Conservation (phyloP, 371 early-diverging fungal genomes). For the Catenaria anguillulae region DNA sequence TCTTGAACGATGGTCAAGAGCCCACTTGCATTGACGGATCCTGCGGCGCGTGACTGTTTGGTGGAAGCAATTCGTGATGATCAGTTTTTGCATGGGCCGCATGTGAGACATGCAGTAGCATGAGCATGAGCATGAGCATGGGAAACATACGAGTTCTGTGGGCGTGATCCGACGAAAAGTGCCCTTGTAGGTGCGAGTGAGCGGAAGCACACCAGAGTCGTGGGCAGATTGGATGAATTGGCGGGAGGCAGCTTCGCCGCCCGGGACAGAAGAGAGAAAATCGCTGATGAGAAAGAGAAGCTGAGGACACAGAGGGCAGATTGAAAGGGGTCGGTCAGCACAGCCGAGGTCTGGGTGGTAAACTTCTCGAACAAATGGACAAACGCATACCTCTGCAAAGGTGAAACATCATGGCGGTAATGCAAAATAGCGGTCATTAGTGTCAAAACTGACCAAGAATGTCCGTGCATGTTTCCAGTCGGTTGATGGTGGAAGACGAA, state of each 20-base stretch:
- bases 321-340: too few relatives aligned
- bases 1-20: not conserved
- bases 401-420: too few relatives aligned
- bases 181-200: not conserved
- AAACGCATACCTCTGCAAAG: too few relatives aligned
- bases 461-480: too few relatives aligned
- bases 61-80: not conserved
- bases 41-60: too few relatives aligned
- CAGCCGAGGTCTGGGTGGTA: too few relatives aligned
- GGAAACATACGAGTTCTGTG: not conserved
- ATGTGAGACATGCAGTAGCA: not conserved
- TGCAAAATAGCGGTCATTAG: too few relatives aligned
- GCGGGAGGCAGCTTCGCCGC: not conserved
- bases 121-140: not conserved
- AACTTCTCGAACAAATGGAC: too few relatives aligned
- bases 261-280: not conserved
- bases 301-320: too few relatives aligned
- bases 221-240: not conserved
- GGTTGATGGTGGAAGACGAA: too few relatives aligned
- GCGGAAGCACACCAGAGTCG: not conserved
- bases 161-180: not conserved
- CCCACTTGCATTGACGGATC: too few relatives aligned
- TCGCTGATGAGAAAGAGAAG: not conserved
- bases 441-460: too few relatives aligned
- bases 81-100: not conserved